Base-by-base conservation (phyloP, 176 grass and related monocot genomes). In the Typha latifolia region DNA sequence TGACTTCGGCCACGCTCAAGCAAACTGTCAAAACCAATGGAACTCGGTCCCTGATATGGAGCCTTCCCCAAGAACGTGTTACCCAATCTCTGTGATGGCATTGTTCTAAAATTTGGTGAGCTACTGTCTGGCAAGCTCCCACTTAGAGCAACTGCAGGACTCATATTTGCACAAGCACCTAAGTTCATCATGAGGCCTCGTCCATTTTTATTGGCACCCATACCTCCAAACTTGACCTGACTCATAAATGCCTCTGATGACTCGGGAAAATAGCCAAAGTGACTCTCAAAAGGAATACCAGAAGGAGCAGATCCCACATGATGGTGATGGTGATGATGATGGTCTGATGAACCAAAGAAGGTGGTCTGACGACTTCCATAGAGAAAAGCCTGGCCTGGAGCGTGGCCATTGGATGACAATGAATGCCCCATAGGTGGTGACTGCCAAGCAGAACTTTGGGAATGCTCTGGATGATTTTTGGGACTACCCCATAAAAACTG, bases 401-500 rank as follows among this genome's bases (percentile, higher is more conserved):
- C 61, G 20, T 48, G 70, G 65, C 47, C 81, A 79, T 74, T 91
- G 29, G 80, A 81, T 66, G 72, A 53, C 12, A 91, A 72, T 71
- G 70, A 61, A 79, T 43, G 77, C 0, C 85, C 82, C 20, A 62
- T 72, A 65, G 72, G 55, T 18, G 69, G 89, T 62, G 95, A 73
- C 12, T 67, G 84, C 95, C 86, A 90, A 63, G 80, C 67, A 62
- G 82, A 82, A 56, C 89, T 83, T 48, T 90, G 86, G 15, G 82
- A 82, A 79, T 78, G 83, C 29, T 99, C 95, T 14, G 73, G 80
- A 72, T 93, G 90, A n/a, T 79, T 79, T 76, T 82, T 94, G 32
- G 79, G 84, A 78, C 90, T 99, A 16, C 89, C 95, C 95, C 95
- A 99, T 8, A 99, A 81, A 90, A 99, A 99, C 29, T 99, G 89